phyloP scores from a whole-genome alignment of 257 asterid genomes.

The Plantago major region DNA sequence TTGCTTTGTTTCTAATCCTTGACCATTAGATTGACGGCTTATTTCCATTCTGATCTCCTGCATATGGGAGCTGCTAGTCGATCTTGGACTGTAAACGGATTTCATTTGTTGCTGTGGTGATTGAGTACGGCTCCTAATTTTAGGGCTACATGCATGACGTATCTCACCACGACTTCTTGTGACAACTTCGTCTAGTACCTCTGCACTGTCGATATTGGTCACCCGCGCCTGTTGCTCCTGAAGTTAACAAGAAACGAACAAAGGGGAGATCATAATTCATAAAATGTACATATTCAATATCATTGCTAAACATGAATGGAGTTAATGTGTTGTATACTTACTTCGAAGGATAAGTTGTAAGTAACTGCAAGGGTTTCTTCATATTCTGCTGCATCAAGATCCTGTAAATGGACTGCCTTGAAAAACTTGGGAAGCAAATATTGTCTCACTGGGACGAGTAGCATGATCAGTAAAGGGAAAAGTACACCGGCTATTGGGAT shows the following conservation, averaged over 20 bases:
- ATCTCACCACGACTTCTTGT: conserved; percentile 95
- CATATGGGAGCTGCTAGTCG: conserved; percentile 59
- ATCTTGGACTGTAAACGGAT: conserved; percentile 42
- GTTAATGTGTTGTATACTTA: conserved; percentile 27
- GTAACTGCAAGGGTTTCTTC: conserved; percentile 61
- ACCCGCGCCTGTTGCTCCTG: conserved; percentile 49
- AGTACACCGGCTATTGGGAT: conserved; percentile 94
- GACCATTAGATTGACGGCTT: conserved; percentile 36
- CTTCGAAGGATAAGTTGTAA: conserved; percentile 58
- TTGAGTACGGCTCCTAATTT: conserved; percentile 60
- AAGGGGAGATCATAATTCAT: too few species aligned
- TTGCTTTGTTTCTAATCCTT: conserved; percentile 45
- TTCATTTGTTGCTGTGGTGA: conserved; percentile 44
- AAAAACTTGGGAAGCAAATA: conserved; percentile 80
- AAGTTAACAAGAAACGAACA: neutral
- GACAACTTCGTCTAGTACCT: conserved; percentile 67
- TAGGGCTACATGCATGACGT: conserved; percentile 64
- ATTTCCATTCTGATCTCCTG: conserved; percentile 41
- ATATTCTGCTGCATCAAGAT: conserved; percentile 91
- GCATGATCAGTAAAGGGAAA: conserved; percentile 89
- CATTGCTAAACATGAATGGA: neutral
- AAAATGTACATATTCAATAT: neutral
- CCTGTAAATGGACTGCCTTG: conserved; percentile 86
- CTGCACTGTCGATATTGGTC: conserved; percentile 44
- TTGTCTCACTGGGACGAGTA: conserved; percentile 88